Conservation (phyloP, 176 grass and related monocot species). For the bread wheat (Triticum aestivum) region DNA sequence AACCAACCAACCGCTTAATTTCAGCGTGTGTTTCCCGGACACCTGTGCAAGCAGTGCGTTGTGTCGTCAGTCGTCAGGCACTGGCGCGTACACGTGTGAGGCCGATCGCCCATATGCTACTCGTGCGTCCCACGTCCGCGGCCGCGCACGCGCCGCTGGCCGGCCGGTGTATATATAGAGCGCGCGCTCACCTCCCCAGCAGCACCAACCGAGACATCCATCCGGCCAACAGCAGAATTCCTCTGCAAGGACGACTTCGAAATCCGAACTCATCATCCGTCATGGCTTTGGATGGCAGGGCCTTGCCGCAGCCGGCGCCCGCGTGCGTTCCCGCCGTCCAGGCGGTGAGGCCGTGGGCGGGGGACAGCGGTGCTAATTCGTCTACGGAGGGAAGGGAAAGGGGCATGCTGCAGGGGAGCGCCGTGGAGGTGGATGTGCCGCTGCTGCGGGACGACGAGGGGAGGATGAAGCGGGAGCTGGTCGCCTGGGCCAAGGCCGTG, state of each 20-base stretch:
- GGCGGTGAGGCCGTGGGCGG: not conserved
- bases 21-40: not conserved
- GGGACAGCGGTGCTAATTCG: not conserved
- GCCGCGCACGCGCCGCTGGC: not conserved
- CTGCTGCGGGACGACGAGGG: slow-evolving; percentile 43
- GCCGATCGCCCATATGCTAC: not conserved
- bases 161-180: not conserved
- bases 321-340: not conserved
- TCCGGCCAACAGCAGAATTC: not conserved
- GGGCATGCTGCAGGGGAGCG: not conserved
- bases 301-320: not conserved
- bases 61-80: not conserved
- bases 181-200: not conserved
- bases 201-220: not conserved
- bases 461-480: slow-evolving; percentile 66
- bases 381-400: not conserved
- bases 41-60: not conserved
- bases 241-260: not conserved
- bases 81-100: not conserved
- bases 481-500: slow-evolving; percentile 76
- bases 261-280: not conserved
- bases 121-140: not conserved
- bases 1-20: not conserved
- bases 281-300: slow-evolving; percentile 36
- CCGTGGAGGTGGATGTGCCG: not conserved